These are phyloP conservation scores for Ceratocystis diversiconidia DNA, from an alignment of 2,329 filamentous ascomycete species.

Conservation along the genomic window DNA sequence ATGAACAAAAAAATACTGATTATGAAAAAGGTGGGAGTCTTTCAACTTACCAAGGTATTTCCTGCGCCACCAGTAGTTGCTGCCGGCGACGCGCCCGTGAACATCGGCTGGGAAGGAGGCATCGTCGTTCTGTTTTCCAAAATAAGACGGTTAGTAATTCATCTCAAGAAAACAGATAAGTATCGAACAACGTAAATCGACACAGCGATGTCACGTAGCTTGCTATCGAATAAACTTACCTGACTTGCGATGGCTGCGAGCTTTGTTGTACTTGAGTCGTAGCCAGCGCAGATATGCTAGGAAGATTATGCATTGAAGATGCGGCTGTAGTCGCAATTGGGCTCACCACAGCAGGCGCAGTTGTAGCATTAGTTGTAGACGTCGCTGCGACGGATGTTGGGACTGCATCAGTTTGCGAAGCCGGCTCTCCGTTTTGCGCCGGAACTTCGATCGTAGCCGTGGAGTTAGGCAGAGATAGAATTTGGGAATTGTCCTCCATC, in stretches of 20 bases:
- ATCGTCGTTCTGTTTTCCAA: constrained; percentile 14
- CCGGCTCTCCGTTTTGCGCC: constrained; percentile 28
- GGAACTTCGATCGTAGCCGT: constrained; percentile 17
- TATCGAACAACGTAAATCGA: background rate
- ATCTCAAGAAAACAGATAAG: background rate
- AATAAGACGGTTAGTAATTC: background rate
- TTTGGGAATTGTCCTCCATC: constrained; percentile 36
- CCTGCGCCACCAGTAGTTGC: constrained; percentile 23
- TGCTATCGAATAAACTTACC: constrained; percentile 27
- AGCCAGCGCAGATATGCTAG: constrained; percentile 34
- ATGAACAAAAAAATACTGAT: background rate
- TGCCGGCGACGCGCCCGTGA: constrained; percentile 24
- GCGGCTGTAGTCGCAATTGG: background rate
- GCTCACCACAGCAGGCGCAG: background rate
- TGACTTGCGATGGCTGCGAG: constrained; percentile 29
- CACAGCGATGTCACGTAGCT: background rate
- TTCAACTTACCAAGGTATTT: constrained; percentile 24
- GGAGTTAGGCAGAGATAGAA: constrained; percentile 28
- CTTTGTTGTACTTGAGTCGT: constrained; percentile 28
- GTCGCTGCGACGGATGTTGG: constrained; percentile 26
- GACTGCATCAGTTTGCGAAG: constrained; percentile 37
- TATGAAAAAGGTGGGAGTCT: background rate
- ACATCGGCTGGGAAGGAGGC: constrained; percentile 18
- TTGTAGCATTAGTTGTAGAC: constrained; percentile 27
- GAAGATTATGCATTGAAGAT: constrained; percentile 29